Evolutionary conservation across 441 rosid species (phyloP), one percentile per base, ranked within the genome.

Genomic region (Arabidopsis lyrata): DNA sequence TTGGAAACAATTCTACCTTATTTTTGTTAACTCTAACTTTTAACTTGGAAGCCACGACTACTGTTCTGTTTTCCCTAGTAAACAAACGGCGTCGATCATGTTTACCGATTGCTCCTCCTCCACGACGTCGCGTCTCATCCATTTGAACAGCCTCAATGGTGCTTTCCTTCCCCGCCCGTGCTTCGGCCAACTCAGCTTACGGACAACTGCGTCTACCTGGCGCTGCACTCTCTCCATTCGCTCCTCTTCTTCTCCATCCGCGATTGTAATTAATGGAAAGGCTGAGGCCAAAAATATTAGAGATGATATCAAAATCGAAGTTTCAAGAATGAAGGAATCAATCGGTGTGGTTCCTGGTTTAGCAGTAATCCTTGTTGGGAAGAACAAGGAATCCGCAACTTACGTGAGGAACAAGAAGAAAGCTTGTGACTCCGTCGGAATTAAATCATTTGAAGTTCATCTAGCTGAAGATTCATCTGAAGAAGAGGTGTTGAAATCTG

Each of bases 331-430:
- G 95, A 90, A 88, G 77, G 96, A 88, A 27, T 87, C 82, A 0
- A 70, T 80, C 38, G 90, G 97, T 44, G 77, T 85, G 49, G 87
- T 85, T 69, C 97, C 92, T 27, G 97, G 98, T 2, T 79, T 91
- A 77, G 96, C 97, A 0, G 98, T 91, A 8, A 83, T 93, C 61
- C 90, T 91, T 63, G 96, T 88, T 53, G 97, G 98, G 2, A 86
- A 88, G 35, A 80, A 89, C 76, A 84, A 88, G 70, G 96, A 93
- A 72, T 91, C 98, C 29, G 90, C 87, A 15, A 90, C 93, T 76
- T 91, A 91, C 34, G 96, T 91, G 24, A 84, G 90, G 41, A 91
- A 87, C 86, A 93, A 93, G 86, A 93, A 90, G 76, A 93, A 83
- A 78, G 95, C 98, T 81, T 91, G 96, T 77, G 93, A 87, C 14